Evolutionary conservation across 2,329 filamentous ascomycete species (phyloP), one percentile per base, ranked within the genome.

Genomic region (Rhynchosporium graminicola): DNA sequence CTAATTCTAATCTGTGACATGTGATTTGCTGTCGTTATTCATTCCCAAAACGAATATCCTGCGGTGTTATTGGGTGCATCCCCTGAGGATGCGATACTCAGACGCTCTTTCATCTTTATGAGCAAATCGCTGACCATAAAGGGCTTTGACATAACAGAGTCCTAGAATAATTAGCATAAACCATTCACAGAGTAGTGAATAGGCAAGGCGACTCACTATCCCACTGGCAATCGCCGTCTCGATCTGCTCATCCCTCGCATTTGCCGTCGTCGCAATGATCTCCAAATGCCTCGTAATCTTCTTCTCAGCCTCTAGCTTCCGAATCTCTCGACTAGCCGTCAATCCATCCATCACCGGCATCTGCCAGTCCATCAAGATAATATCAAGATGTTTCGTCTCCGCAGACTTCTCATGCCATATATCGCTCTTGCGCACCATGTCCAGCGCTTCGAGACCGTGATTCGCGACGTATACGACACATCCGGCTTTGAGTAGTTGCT

Each of bases 351-450:
- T 88, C 15, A 90, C 76, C 1, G 88, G 88, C 88, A 91, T 91
- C 71, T 91, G 87, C 68, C 90, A 85, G 69, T 91, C 89, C 88
- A 91, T 91, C 26, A 91, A 78, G 20, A 91, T 83, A 4, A 90
- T 78, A 56, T 83, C 83, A 29, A 88, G 75, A 0, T 78, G 76
- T 31, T 80, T 69, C 10, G 58, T 28, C 29, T 45, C 46, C 20
- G 47, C n/a, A 7, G 26, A 20, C 20, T 65, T 68, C 10, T 68
- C 65, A n/a, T 63, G 51, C 70, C 70, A 73, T 40, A 70, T 38
- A 60, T 70, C 62, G 6, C 57, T 67, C 47, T 63, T 42, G 20
- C 64, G 59, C 9, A 74, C 28, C n/a, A 68, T 59, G 2, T 84
- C 80, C 13, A 86, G 74, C 0, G 83, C 83, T 67, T 87, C 83